Percentiles rank a stretch among this genome's conserved stretches.
phyloP scores from a whole-genome alignment of 1,284 basidiomycete species.

The Gomphus bonarii region DNA sequence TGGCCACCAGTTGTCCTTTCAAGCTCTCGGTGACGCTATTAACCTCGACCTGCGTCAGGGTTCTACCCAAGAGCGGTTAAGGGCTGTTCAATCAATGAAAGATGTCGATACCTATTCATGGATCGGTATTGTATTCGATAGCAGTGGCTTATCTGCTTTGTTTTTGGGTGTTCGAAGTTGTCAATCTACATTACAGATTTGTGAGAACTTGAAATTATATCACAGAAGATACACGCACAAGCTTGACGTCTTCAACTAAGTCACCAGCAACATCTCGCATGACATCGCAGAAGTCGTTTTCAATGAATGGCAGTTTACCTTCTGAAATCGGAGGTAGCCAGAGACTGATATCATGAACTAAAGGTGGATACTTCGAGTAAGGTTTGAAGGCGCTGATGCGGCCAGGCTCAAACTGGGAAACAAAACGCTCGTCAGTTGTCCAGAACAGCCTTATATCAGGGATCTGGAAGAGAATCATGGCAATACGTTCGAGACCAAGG shows the following conservation, averaged over 20 bases:
- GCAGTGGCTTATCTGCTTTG: constrained; percentile 69
- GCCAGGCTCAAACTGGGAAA: constrained; percentile 75
- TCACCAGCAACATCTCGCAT: constrained; percentile 90
- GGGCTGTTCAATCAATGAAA: neutral
- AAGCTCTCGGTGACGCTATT: constrained; percentile 42
- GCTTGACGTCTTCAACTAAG: constrained; percentile 82
- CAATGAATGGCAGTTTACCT: constrained; percentile 50
- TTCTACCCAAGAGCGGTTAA: constrained; percentile 33
- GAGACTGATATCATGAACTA: constrained; percentile 87
- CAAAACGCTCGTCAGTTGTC: constrained; percentile 85
- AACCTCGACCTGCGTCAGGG: constrained; percentile 84
- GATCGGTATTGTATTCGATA: constrained; percentile 93
- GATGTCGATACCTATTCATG: constrained; percentile 72
- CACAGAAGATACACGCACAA: constrained; percentile 36
- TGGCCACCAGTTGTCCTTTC: constrained; percentile 46
- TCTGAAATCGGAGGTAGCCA: constrained; percentile 49
- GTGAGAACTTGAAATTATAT: neutral
- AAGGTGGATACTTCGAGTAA: constrained; percentile 85
- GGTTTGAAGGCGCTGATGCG: constrained; percentile 74
- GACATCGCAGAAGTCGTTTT: constrained; percentile 96
- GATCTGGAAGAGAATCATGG: constrained; percentile 96
- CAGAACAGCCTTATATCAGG: constrained; percentile 99
- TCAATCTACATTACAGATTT: constrained; percentile 57
- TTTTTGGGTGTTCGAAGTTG: constrained; percentile 87
- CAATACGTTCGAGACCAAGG: constrained; percentile 92